Evolutionary conservation across 2,329 filamentous ascomycete genomes (phyloP).

Genomic region (Sclerotinia subarctica): DNA sequence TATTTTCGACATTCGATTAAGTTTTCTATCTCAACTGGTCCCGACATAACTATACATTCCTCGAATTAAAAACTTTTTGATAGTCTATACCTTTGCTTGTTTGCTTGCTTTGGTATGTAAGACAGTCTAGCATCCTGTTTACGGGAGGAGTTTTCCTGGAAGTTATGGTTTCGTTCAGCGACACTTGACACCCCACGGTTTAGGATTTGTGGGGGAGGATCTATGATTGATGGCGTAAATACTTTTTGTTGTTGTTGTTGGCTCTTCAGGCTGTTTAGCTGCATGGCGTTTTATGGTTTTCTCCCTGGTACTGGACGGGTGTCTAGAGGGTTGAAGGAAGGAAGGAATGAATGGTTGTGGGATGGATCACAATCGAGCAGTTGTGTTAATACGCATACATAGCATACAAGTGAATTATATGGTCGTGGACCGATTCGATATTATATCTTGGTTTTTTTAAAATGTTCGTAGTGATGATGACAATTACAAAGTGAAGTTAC

Average conservation of each 20-base stretch:
- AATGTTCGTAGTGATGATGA: too few species aligned
- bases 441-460: background rate
- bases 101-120: slow-evolving; percentile 15
- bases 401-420: slow-evolving; percentile 13
- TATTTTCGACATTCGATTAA: slow-evolving; percentile 24
- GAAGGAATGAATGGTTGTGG: background rate
- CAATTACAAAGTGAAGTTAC: too few species aligned
- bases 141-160: slow-evolving; percentile 36
- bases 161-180: slow-evolving; percentile 21
- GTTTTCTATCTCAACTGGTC: slow-evolving; percentile 28
- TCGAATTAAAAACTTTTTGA: slow-evolving; percentile 37
- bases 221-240: slow-evolving; percentile 9
- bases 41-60: slow-evolving; percentile 18
- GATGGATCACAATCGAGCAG: slow-evolving; percentile 6
- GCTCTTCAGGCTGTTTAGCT: background rate
- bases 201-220: slow-evolving; percentile 1
- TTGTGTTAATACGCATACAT: slow-evolving; percentile 13
- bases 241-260: background rate
- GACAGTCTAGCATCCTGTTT: slow-evolving; percentile 41
- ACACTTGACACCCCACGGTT: slow-evolving; percentile 9
- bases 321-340: slow-evolving; percentile 15
- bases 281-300: slow-evolving; percentile 12
- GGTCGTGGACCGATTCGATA: slow-evolving; percentile 1
- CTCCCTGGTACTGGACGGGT: slow-evolving; percentile 15
- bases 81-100: slow-evolving; percentile 31